Evolutionary conservation across 2,329 filamentous ascomycete species (phyloP), one percentile per base, ranked within the genome.

Genomic region (Exophiala bonariae): DNA sequence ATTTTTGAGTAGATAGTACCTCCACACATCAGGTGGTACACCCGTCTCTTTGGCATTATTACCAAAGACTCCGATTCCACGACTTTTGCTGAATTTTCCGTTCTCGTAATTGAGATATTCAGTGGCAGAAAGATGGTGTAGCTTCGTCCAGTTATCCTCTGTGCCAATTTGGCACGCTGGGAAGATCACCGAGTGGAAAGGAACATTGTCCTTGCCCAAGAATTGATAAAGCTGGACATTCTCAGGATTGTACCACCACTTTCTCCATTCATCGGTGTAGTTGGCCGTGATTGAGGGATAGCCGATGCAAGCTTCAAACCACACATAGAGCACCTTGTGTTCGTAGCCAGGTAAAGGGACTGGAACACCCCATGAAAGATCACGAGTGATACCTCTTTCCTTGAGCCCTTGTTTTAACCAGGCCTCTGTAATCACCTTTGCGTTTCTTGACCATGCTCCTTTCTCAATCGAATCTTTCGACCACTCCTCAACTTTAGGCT

Each of bases 221-320:
- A 96, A 95, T 72, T 96, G 91, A 68, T 93, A 96, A 10, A 96
- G 80, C 63, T 86, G 81, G 38, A 96, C 90, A 26, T 95, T 78
- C 35, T 95, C 85, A 0, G 89, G 89, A 66, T 95, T 86, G 63
- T 86, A 84, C 91, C 91, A 96, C 91, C 91, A 96, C 63, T 88
- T 80, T 73, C 95, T 84, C 91, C 91, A 96, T 54, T 95, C 78
- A 35, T 83, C 79, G 4, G 90, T 96, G 67, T 95, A 95, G 60
- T 83, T 90, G 55, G 88, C 89, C 1, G 91, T 96, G 59, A 96
- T 96, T 2, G 89, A 95, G n/a, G 90, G 85, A 66, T 96, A 96
- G 16, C 91, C 91, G 62, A 96, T 93, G 68, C 88, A 93, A 44
- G 89, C 89, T 65, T 95, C 89, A 64, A 96, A 89, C 89, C 86